Evolutionary conservation across 73 alveolate genomes (phyloP).

Genomic region (Paramecium sonneborni): DNA sequence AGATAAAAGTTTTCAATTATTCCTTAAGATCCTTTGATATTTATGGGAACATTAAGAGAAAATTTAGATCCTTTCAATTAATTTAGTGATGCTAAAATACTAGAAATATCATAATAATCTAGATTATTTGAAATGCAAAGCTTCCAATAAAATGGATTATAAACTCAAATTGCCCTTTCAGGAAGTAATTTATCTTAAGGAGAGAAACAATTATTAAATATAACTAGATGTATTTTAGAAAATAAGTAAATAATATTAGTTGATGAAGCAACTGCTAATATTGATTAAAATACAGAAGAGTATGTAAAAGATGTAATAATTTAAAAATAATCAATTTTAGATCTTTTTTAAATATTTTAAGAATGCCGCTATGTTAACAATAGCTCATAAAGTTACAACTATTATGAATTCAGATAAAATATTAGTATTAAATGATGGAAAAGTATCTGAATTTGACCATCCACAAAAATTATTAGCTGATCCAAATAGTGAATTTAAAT

Average conservation of each 20-base stretch:
- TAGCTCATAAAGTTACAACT: conserved; percentile 72
- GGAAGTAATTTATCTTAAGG: conserved; percentile 59
- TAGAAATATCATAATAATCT: not conserved
- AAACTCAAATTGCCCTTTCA: not conserved
- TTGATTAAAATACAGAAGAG: conserved; percentile 72
- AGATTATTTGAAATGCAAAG: not conserved
- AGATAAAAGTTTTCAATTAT: not conserved
- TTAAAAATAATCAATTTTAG: not conserved
- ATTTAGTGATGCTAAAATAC: not conserved
- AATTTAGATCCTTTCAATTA: not conserved
- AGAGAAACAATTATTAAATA: conserved; percentile 70
- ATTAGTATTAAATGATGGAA: conserved; percentile 8
- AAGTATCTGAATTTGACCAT: conserved; percentile 21
- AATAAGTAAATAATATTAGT: conserved; percentile 65
- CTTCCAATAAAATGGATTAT: not conserved
- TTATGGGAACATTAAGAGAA: not conserved
- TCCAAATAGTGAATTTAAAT: not conserved
- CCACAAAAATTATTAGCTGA: not conserved
- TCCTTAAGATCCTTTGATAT: not conserved
- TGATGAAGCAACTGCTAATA: conserved; percentile 77
- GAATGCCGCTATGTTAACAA: conserved; percentile 64
- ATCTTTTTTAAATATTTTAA: conserved; percentile 63
- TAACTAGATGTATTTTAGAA: conserved; percentile 61
- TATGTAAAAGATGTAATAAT: not conserved
- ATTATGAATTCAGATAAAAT: conserved; percentile 68